Percentiles rank a stretch among this genome's conserved stretches.
Conservation (phyloP, 2,329 filamentous ascomycete species). For the Zymoseptoria brevis region DNA sequence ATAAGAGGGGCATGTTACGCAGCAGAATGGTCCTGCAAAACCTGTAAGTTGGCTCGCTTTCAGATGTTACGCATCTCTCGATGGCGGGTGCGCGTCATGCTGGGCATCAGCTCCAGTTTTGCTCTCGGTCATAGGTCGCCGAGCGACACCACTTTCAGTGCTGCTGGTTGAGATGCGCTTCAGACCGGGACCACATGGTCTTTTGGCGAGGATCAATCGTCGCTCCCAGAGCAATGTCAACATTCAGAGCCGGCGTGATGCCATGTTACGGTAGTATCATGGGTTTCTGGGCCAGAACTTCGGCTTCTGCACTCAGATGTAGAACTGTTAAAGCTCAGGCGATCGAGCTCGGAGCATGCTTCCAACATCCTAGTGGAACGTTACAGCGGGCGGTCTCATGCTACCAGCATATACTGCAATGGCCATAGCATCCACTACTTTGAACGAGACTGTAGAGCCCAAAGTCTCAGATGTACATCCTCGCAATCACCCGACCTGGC, state of each 20-base stretch:
- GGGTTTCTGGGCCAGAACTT: not conserved
- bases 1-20: not conserved
- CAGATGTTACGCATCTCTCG: not conserved
- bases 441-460: too few relatives aligned
- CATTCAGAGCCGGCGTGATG: not conserved
- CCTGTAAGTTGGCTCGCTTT: not conserved
- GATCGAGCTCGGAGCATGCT: not conserved
- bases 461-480: not conserved
- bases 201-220: not conserved
- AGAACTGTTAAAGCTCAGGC: not conserved
- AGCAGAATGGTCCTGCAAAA: not conserved
- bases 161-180: not conserved
- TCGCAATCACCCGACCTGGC: not conserved
- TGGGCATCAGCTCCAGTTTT: not conserved
- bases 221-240: not conserved
- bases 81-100: not conserved
- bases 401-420: not conserved
- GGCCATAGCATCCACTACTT: not conserved
- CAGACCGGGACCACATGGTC: not conserved
- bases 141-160: not conserved
- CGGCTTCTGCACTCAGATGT: not conserved
- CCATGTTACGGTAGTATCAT: not conserved
- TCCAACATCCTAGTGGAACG: not conserved
- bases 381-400: not conserved
- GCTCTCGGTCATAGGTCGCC: not conserved